Evolutionary conservation across 2,329 filamentous ascomycete genomes (phyloP).

Genomic region (Aspergillus fijiensis): DNA sequence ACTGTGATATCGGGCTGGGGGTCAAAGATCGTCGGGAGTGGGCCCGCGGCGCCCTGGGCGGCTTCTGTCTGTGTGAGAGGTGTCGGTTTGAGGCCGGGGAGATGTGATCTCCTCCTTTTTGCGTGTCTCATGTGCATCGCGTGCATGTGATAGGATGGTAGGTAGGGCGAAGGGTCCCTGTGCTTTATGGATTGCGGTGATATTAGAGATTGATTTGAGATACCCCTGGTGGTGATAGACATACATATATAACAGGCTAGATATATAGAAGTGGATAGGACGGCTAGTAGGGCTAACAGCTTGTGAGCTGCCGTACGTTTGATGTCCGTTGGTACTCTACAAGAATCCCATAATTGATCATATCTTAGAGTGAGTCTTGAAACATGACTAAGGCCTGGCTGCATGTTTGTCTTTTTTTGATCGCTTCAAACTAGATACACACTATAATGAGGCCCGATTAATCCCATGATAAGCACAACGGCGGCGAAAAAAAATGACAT

Average conservation of each 20-base stretch:
- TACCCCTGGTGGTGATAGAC: neutral
- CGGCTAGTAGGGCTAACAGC: no score
- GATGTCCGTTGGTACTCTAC: no score
- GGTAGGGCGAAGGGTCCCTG: no score
- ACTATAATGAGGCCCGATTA: neutral
- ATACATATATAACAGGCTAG: neutral
- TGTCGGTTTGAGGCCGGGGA: slow-evolving; percentile 68
- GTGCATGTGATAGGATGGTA: no score
- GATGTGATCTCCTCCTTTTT: neutral
- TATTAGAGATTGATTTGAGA: slow-evolving; percentile 1
- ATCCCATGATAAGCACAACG: neutral
- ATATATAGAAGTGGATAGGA: no score
- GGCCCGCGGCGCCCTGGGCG: slow-evolving; percentile 83
- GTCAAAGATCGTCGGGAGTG: slow-evolving; percentile 84
- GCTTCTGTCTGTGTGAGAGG: slow-evolving; percentile 80
- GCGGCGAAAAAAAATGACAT: no score
- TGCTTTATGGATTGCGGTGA: neutral
- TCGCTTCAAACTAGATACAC: neutral
- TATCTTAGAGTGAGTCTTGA: no score
- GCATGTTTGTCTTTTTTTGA: slow-evolving; percentile 2
- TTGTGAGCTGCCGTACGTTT: no score
- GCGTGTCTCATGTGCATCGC: no score
- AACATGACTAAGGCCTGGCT: no score
- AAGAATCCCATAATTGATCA: no score
- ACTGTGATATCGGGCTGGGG: slow-evolving; percentile 79